Evolutionary conservation across 192 early-diverging fungal genomes (phyloP), one percentile per base, ranked within the genome.

Genomic region (Coemansia sp.): DNA sequence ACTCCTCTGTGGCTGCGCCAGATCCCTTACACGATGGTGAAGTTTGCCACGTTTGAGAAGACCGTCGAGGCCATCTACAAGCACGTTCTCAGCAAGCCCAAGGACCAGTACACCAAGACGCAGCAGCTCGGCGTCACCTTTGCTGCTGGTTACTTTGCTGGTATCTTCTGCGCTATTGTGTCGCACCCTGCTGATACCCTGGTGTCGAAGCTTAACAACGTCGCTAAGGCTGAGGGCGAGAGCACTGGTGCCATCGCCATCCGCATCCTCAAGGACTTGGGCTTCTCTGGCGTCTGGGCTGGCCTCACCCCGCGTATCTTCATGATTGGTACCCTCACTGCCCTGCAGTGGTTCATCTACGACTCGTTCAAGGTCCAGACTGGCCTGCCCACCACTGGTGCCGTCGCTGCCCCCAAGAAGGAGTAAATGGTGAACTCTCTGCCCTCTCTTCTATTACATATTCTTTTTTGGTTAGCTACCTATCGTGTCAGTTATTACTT

Each of bases 261-360:
- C 52, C 78, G 80, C 63, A 80, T 89, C 62, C 68, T 85, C 27
- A 90, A 90, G 77, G 87, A 90, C 36, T 79, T 92, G 11, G 91
- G 91, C 51, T 81, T 89, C 34, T 61, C 75, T 15, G 91, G 91
- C 51, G 79, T 91, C 67, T 93, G 92, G 90, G 89, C 89, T 76
- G 95, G 95, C 68, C 85, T 96, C 31, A 87, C 88, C 22, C 88
- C 93, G 47, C 93, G 95, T 88, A 92, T 95, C 75, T 79, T 94
- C 44, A 96, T 96, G 95, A 91, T 96, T 73, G 95, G 95, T 86
- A 93, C 93, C 63, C 86, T 96, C 42, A 96, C 94, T 74, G 92
- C 88, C 66, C 82, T 92, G 61, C 93, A 95, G 83, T 95, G 92
- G 92, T 86, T 89, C 64, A 89, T 93, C 86, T 93, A 93, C 81